Evolutionary conservation across 2,329 filamentous ascomycete species (phyloP).

Genomic region (Verticillium nubilum): DNA sequence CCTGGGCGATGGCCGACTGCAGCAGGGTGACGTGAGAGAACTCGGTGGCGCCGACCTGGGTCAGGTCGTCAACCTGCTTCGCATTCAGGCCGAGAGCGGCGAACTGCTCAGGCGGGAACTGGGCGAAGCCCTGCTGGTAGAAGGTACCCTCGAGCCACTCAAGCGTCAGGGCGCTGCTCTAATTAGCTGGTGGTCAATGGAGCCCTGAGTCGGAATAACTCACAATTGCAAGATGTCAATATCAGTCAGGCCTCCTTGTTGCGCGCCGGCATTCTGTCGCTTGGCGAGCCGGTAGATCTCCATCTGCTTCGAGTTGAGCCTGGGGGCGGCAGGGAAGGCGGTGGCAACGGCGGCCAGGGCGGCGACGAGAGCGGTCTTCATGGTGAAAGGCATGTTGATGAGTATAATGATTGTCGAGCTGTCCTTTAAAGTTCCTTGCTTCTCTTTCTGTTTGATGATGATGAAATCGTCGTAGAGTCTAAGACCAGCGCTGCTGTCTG

Average conservation of each 20-base stretch:
- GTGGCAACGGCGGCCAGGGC: conserved; percentile 38
- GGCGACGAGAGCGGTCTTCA: conserved; percentile 37
- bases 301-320: conserved; percentile 37
- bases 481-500: conserved; percentile 3
- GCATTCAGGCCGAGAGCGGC: conserved; percentile 52
- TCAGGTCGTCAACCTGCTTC: conserved; percentile 41
- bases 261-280: conserved; percentile 44
- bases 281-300: conserved; percentile 41
- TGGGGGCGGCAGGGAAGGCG: conserved; percentile 40
- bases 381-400: conserved; percentile 38
- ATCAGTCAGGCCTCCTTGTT: conserved; percentile 41
- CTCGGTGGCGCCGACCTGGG: conserved; percentile 18
- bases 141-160: conserved; percentile 71
- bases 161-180: conserved; percentile 58
- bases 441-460: conserved; percentile 15
- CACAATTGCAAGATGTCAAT: conserved; percentile 56
- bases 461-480: background rate
- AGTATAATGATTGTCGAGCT: conserved; percentile 12
- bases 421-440: conserved; percentile 16
- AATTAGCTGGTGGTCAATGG: background rate
- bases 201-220: conserved; percentile 17
- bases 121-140: conserved; percentile 65
- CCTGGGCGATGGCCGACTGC: conserved; percentile 54
- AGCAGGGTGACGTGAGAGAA: conserved; percentile 52
- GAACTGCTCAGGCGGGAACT: conserved; percentile 63